Base-by-base conservation (phyloP, 305 asterid species). In the Rubia balearica region DNA sequence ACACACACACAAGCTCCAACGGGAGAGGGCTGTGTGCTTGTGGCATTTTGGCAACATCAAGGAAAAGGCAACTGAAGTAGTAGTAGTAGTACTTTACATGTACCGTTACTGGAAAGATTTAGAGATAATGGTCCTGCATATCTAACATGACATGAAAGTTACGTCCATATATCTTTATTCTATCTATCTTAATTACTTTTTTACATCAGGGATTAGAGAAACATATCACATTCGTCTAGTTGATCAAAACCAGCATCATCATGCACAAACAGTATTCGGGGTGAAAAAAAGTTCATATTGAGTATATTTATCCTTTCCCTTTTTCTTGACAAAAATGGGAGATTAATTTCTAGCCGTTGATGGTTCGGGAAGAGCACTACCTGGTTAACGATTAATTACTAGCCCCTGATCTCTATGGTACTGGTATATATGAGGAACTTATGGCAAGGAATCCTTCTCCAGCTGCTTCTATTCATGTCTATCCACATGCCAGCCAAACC, bases 401-500 rank as follows among this genome's bases (percentile, higher is more conserved):
- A 40, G 68, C 51, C 68, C 40, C 16, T 43, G 69, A 70, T 72
- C 75, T 43, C 73, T 42, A 16, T 33, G 36, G 36, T 51, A 19
- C 38, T 6, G 19, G 71, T 70, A 59, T 75, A 51, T 69, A 74
- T 56, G 73, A 51, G 59, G 59, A 69, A 68, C 9, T 21, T 8
- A 65, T 72, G 67, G 74, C 66, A 73, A 73, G 70, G 61, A 66
- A 65, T 71, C 65, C 53, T 69, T 72, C 73, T 78, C 77, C 71
- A 65, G 72, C 79, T 74, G 81, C 81, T 73, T 79, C 82, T 75
- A 16, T 71, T 75, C 79, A 80, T 65, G 79, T 81, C 83, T 71
- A 84, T 85, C 85, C 85, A 85, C 81, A 69, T 81, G 85, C 87
- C 86, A 84, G 83, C 76, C 74, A 75, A 85, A 84, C 85, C 76